These are phyloP conservation scores for Talaromyces atroroseus DNA, from an alignment of 2,329 filamentous ascomycete species.

Conservation along the genomic window DNA sequence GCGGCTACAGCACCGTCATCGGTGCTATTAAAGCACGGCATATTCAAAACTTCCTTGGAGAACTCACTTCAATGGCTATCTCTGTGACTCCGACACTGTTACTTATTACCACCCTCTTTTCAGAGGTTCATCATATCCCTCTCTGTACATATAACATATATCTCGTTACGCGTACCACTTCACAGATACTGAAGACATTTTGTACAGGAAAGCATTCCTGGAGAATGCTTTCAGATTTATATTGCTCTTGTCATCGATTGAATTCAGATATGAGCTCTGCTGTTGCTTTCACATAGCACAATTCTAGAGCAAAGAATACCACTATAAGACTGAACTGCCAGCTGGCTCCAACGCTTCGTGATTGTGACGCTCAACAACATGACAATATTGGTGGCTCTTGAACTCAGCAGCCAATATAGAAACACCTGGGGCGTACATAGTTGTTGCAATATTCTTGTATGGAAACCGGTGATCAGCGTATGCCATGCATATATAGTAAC, in stretches of 20 bases:
- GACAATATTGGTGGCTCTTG: conserved; percentile 36
- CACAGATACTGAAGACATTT: background rate
- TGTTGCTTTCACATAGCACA: too few relatives aligned
- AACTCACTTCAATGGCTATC: background rate
- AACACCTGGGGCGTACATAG: conserved; percentile 42
- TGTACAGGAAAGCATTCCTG: too few relatives aligned
- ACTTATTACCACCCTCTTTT: background rate
- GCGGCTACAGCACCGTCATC: background rate
- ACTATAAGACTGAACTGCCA: too few relatives aligned
- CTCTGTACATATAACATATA: background rate
- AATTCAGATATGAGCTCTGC: too few relatives aligned
- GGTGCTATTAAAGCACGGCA: too few relatives aligned
- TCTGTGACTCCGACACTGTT: background rate
- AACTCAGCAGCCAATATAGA: conserved; percentile 43
- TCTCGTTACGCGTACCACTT: background rate
- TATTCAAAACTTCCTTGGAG: too few relatives aligned
- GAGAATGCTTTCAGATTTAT: too few relatives aligned
- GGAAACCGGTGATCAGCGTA: too few relatives aligned
- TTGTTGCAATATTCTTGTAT: conserved; percentile 37
- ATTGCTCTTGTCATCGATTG: too few relatives aligned
- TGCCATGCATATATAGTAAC: too few relatives aligned
- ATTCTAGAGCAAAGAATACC: too few relatives aligned
- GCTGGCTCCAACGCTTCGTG: conserved; percentile 54
- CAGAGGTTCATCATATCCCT: background rate
- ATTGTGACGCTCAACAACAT: conserved; percentile 55